Percentiles rank a stretch among this genome's conserved stretches.
phyloP scores from a whole-genome alignment of 108 stramenopile species.

The Nitzschia sp. region DNA sequence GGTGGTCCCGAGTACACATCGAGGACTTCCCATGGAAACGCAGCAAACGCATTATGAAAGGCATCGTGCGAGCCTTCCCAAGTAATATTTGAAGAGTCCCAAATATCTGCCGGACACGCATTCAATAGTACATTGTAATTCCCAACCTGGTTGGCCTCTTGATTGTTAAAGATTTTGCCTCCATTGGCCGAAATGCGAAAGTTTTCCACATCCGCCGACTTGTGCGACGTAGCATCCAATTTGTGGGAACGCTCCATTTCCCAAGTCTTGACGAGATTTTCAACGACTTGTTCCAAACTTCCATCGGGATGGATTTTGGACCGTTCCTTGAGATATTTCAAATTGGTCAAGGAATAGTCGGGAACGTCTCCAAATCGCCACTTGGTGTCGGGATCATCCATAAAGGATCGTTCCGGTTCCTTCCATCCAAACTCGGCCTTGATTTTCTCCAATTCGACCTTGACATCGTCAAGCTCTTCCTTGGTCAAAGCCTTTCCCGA shows the following conservation, averaged over 20 bases:
- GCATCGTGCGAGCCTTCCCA: slow-evolving; percentile 46
- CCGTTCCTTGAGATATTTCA: slow-evolving; percentile 32
- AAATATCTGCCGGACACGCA: slow-evolving; percentile 34
- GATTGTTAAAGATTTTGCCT: slow-evolving; percentile 37
- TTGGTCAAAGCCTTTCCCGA: slow-evolving; percentile 27
- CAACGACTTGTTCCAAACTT: slow-evolving; percentile 32
- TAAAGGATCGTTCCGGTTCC: slow-evolving; percentile 26
- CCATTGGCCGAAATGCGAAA: slow-evolving; percentile 47
- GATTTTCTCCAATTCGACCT: slow-evolving; percentile 20
- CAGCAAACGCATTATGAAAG: slow-evolving; percentile 56
- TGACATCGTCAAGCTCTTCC: slow-evolving; percentile 29
- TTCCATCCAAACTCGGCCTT: slow-evolving; percentile 13
- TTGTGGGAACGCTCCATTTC: slow-evolving; percentile 58
- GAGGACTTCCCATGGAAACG: slow-evolving; percentile 58
- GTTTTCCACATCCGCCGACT: slow-evolving; percentile 36
- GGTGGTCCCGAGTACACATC: slow-evolving; percentile 51
- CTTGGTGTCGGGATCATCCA: slow-evolving; percentile 20
- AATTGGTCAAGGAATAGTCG: slow-evolving; percentile 44
- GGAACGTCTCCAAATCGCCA: slow-evolving; percentile 39
- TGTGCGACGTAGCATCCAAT: slow-evolving; percentile 7
- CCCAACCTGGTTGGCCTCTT: slow-evolving; percentile 45
- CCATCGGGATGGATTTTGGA: slow-evolving; percentile 35
- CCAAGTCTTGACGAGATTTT: slow-evolving; percentile 55
- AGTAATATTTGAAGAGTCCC: slow-evolving; percentile 29
- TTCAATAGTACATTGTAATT: slow-evolving; percentile 55